These are phyloP conservation scores for Neofusicoccum sp. DNA, from an alignment of 2,329 filamentous ascomycete species.

Conservation along the genomic window DNA sequence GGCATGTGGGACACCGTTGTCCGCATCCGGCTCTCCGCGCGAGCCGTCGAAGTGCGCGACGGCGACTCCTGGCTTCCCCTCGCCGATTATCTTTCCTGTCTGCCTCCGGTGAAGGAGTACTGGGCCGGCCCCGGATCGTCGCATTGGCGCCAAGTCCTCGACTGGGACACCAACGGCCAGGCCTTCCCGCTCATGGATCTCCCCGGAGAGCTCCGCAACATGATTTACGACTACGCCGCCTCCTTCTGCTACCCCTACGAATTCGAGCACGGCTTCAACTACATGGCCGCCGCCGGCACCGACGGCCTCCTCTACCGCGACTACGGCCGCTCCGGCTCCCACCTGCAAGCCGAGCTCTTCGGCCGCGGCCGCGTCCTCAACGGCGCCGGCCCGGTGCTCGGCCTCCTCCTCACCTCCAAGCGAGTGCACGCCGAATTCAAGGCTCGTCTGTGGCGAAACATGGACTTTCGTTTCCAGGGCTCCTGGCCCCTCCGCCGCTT, in stretches of 20 bases:
- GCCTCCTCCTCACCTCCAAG: background rate
- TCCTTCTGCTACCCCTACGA: constrained; percentile 15
- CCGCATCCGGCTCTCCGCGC: constrained; percentile 2
- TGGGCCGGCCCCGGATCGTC: background rate
- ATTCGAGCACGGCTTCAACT: constrained; percentile 15
- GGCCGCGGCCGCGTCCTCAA: constrained; percentile 8
- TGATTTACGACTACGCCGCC: constrained; percentile 13
- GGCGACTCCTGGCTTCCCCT: constrained; percentile 2
- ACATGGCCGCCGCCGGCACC: constrained; percentile 10
- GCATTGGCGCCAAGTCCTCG: background rate
- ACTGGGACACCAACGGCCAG: constrained; percentile 9
- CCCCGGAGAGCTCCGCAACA: constrained; percentile 17
- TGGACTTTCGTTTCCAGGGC: constrained; percentile 11
- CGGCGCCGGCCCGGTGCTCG: constrained; percentile 10
- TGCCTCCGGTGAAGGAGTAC: constrained; percentile 1
- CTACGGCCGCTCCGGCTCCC: background rate
- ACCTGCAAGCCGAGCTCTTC: constrained; percentile 14
- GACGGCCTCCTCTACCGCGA: constrained; percentile 12
- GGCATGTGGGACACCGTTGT: constrained; percentile 16
- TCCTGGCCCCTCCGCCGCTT: constrained; percentile 4
- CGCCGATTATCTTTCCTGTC: background rate
- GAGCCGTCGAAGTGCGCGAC: constrained; percentile 3
- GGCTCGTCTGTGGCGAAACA: background rate
- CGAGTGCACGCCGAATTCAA: constrained; percentile 7
- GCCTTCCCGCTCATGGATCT: constrained; percentile 8